These are phyloP conservation scores for Xylaria sp. DNA, from an alignment of 2,329 filamentous ascomycete species.

Conservation along the genomic window DNA sequence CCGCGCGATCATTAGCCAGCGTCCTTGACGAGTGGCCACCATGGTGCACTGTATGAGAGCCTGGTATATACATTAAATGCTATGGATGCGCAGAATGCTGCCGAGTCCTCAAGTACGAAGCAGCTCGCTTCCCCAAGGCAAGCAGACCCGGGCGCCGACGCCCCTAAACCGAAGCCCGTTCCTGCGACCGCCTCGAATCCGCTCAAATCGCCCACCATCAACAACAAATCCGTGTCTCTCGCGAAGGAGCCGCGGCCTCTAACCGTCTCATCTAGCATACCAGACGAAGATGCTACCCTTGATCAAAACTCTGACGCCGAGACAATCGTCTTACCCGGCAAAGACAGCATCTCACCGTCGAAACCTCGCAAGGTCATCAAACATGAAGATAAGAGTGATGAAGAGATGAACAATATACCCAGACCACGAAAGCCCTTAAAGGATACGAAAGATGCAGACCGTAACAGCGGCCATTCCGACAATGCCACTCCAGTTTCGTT, in stretches of 20 bases:
- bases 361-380: constrained; percentile 73
- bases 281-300: constrained; percentile 57
- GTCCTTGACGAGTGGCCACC: constrained; percentile 60
- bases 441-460: constrained; percentile 49
- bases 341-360: constrained; percentile 72
- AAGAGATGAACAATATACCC: constrained; percentile 57
- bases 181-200: constrained; percentile 41
- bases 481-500: constrained; percentile 51
- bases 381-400: constrained; percentile 71
- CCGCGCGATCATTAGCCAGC: constrained; percentile 42
- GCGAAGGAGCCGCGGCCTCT: constrained; percentile 49
- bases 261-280: constrained; percentile 49
- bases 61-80: constrained; percentile 67
- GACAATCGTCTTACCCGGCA: constrained; percentile 75
- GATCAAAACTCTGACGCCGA: constrained; percentile 78
- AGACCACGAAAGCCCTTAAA: constrained; percentile 52
- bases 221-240: constrained; percentile 43
- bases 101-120: constrained; percentile 71
- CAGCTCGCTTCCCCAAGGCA: constrained; percentile 65
- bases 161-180: constrained; percentile 48
- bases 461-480: constrained; percentile 48
- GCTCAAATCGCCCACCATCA: constrained; percentile 38
- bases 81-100: constrained; percentile 77
- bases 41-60: constrained; percentile 67
- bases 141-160: constrained; percentile 53